Evolutionary conservation across 352 stramenopile species (phyloP), one percentile per base, ranked within the genome.

Genomic region (Globisporangium carolinianum): DNA sequence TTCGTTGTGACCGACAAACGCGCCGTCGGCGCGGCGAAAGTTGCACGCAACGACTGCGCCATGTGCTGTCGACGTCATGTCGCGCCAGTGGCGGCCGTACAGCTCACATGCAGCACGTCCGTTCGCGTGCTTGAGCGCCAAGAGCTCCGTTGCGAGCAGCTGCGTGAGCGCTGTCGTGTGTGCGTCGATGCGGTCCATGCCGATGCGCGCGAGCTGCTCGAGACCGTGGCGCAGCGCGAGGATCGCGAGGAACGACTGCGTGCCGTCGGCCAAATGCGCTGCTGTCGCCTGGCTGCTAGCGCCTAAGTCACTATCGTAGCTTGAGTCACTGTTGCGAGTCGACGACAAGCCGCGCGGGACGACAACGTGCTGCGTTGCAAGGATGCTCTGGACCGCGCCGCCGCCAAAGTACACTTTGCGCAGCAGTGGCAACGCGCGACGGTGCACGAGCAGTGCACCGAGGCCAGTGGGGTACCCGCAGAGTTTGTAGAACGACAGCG

Each of bases 401-500:
- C 83, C 83, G 10, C 83, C 83, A 63, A 83, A 82, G 48, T 87
- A 93, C 0, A 35, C 47, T 49, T 87, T 87, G 45, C 65, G 63
- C 8, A 93, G 67, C 17, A 67, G 56, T 5, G 58, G 61, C 15
- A 86, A 17, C 0, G 66, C 68, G 11, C 36, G 53, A 53, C 73
- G 83, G 32, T 72, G 62, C 10, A 87, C 69, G 0, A 93, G 37
- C n/a, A 93, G 52, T 0, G 78, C 80, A 3, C 83, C 83, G 18
- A 89, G 54, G 0, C 83, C 83, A 0, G 80, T 89, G 0, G 83
- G 83, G 47, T 86, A 91, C 6, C 83, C 83, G 51, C 91, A 89
- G 47, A 93, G 67, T 54, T 91, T 93, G 73, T 93, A 93, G 49
- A 93, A 93, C n/a, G 79, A 91, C 36, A 91, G 46, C 37, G 72